Evolutionary conservation across 2,329 filamentous ascomycete genomes (phyloP), one percentile per base, ranked within the genome.

Genomic region (Xylariales sp.): DNA sequence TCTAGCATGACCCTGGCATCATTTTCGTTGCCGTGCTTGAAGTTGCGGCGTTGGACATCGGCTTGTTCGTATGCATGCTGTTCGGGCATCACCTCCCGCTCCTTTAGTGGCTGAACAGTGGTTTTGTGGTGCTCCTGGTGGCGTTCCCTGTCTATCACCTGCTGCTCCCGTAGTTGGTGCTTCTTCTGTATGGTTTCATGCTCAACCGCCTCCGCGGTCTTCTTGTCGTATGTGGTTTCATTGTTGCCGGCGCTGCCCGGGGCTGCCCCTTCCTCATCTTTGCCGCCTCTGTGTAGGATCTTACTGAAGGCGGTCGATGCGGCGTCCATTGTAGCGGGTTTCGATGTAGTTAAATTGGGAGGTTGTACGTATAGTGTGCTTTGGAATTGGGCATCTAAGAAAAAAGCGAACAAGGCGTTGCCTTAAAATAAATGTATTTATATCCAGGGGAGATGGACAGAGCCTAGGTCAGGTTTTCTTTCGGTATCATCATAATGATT

Each of bases 121-220:
- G 66, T 68, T 53, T 69, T 69, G 53, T 67, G 69, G 49, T 71
- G 69, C 28, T 71, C 69, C 53, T 71, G 69, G n/a, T 71, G 69
- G 3, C 60, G 59, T 41, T 71, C 66, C 10, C 49, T 52, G 16
- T 71, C 67, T 1, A 71, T 12, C 32, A 66, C 48, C 54, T 60
- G 62, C 45, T 68, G 63, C 54, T 71, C 66, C 32, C 62, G 58
- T 18, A 64, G 56, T 64, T 65, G 36, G 43, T 69, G 66, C 45
- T 61, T 45, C 23, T 53, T 63, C 8, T 39, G 68, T 18, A 71
- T 41, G 5, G 63, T 71, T 48, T 71, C 69, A 45, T 71, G 69
- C 63, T 71, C 63, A 6, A 71, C 69, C 5, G 64, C 30, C 0
- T 52, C 52, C 0, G 63, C 69, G 2, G 63, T 69, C 5, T 45